Evolutionary conservation across 495 filamentous ascomycete genomes (phyloP), one percentile per base, ranked within the genome.

Genomic region (Hypoxylon perforatum): DNA sequence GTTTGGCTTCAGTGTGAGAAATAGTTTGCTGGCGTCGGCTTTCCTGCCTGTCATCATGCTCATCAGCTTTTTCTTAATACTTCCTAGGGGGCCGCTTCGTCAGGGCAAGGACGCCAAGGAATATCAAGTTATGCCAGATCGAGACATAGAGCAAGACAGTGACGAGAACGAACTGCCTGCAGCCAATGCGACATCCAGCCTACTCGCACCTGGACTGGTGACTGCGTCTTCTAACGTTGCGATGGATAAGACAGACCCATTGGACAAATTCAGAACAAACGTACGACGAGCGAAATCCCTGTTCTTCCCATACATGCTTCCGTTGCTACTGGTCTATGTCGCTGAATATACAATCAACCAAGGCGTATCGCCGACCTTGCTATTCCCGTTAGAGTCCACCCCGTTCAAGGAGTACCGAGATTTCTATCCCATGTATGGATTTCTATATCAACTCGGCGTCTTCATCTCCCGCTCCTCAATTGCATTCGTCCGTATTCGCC

Each of bases 291-390:
- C 82, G 0, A 76, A 68, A 39, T 63, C 73, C 0, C 67, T 86
- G 0, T 81, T 86, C 56, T 66, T 84, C 42, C 84, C 84, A 0
- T 86, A 86, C 73, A 97, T 98, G 92, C 80, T 97, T 2, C 95
- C 95, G 0, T 83, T 99, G 9, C 80, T 97, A 39, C 79, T 99
- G 21, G 95, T 99, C 55, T 99, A 97, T 73, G 85, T 97, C 38
- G 92, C 93, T 52, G 95, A 99, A 81, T 98, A 97, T 74, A 94
- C 92, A 61, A 96, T 97, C 77, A 97, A 97, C 78, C 92, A 95
- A 78, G 93, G 92, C 38, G 91, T 99, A 36, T 82, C 91, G 0
- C 95, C 94, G 0, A 97, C 92, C 0, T 82, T 97, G 10, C 86
- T 99, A 33, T 99, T 96, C 75, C 92, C 93, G 0, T 77, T 97